Evolutionary conservation across 148 eudicot species (phyloP).

Genomic region (Rhododendron henanense): DNA sequence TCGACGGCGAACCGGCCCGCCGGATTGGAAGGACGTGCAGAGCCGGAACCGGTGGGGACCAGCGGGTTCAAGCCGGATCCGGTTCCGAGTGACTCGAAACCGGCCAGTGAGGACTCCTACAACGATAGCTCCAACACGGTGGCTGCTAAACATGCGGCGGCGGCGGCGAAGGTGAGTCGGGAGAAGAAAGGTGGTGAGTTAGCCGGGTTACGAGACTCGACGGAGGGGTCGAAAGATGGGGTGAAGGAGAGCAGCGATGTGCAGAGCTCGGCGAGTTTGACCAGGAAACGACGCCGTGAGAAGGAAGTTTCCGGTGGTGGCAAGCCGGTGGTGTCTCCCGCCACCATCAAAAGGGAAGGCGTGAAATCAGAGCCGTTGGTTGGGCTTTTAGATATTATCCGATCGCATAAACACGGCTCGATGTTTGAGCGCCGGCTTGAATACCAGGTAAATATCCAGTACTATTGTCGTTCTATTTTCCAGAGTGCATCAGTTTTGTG

Average conservation of each 20-base stretch:
- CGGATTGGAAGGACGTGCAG: background rate
- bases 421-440: conserved; percentile 33
- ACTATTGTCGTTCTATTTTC: background rate
- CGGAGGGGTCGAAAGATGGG: conserved; percentile 16
- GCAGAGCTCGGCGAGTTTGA: conserved; percentile 34
- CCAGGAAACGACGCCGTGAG: conserved; percentile 9
- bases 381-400: conserved; percentile 23
- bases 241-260: conserved; percentile 32
- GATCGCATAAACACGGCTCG: conserved; percentile 31
- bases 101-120: conserved; percentile 27
- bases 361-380: conserved; percentile 31
- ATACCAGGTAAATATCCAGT: conserved; percentile 30
- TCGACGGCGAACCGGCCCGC: conserved; percentile 25
- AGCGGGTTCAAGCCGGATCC: conserved; percentile 17
- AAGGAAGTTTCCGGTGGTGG: conserved; percentile 12
- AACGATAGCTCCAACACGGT: conserved; percentile 34
- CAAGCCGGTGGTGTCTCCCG: conserved; percentile 14
- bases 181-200: conserved; percentile 19
- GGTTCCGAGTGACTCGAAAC: conserved; percentile 15
- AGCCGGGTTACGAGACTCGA: conserved; percentile 22
- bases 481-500: conserved; percentile 1
- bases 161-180: conserved; percentile 13
- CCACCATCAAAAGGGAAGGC: conserved; percentile 12
- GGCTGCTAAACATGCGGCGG: background rate
- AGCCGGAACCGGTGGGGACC: conserved; percentile 6